Evolutionary conservation across 345 rosid genomes (phyloP).

Genomic region (Acer saccharum): DNA sequence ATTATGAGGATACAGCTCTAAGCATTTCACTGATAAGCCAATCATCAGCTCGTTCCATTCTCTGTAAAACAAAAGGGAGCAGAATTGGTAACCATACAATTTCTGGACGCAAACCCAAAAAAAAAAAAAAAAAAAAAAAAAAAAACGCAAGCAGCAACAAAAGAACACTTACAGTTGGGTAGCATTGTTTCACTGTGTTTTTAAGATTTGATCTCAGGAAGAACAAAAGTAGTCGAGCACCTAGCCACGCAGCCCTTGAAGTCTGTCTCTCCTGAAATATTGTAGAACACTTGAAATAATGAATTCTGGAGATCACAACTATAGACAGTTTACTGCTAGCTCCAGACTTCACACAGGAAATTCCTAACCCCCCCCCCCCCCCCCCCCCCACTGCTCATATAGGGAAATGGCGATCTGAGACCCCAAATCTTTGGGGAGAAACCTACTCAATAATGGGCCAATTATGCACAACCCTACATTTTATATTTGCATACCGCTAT

Average conservation of each 20-base stretch:
- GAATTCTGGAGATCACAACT: background rate
- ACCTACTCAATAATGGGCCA: background rate
- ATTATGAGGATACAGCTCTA: constrained; percentile 80
- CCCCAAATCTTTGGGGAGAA: background rate
- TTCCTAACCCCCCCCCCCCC: background rate
- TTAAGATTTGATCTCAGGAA: constrained; percentile 58
- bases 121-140: background rate
- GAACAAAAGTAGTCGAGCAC: constrained; percentile 63
- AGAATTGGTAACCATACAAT: constrained; percentile 3
- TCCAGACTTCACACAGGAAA: background rate
- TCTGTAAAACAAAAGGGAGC: constrained; percentile 48
- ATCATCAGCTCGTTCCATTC: constrained; percentile 69
- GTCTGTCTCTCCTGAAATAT: constrained; percentile 61
- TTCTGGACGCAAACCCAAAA: background rate
- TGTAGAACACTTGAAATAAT: background rate
- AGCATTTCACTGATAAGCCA: constrained; percentile 81
- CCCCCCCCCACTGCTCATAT: background rate
- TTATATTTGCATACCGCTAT: background rate
- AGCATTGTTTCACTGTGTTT: constrained; percentile 64
- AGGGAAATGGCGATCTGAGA: background rate
- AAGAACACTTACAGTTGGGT: constrained; percentile 65
- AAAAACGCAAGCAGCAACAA: constrained; percentile 4
- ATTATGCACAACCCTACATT: background rate
- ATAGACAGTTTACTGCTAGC: background rate
- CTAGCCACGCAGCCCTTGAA: constrained; percentile 59